phyloP scores from a whole-genome alignment of 352 stramenopile species.

The Phytopythium delawarense region DNA sequence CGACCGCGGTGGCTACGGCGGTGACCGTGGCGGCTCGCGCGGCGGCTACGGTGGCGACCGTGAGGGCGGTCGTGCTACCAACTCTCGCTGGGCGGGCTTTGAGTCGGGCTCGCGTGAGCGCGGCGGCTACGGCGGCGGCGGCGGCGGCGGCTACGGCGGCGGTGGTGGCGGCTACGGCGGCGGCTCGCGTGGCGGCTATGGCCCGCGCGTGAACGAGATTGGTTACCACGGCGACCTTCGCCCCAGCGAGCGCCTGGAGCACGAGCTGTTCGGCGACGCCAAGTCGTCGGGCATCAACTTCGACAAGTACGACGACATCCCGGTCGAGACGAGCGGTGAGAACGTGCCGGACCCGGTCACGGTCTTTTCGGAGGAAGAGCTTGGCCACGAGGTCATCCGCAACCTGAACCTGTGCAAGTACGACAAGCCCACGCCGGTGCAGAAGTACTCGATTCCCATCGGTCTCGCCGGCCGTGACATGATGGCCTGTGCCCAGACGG shows the following conservation, averaged over 20 bases:
- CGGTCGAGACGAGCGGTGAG: conserved; percentile 94
- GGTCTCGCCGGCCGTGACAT: conserved; percentile 92
- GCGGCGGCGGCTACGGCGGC: conserved; percentile 18
- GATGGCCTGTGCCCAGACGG: conserved; percentile 99
- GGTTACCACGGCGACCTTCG: conserved; percentile 96
- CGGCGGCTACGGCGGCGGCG: conserved; percentile 24
- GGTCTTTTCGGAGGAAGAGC: conserved; percentile 83
- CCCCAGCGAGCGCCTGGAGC: conserved; percentile 90
- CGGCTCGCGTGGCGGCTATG: conserved; percentile 43
- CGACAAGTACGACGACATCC: conserved; percentile 98
- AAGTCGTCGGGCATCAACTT: conserved; percentile 98
- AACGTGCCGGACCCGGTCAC: conserved; percentile 92
- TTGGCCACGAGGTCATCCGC: conserved; percentile 90
- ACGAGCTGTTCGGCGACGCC: conserved; percentile 90
- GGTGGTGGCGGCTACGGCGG: conserved; percentile 12
- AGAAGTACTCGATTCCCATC: conserved; percentile 99
- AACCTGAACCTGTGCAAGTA: conserved; percentile 95
- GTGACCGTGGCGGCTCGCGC: conserved; percentile 29
- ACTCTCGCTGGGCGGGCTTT: conserved; percentile 54
- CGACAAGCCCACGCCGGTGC: conserved; percentile 96
- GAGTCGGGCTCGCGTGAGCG: conserved; percentile 38
- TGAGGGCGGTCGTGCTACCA: conserved; percentile 24
- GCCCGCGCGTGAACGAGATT: conserved; percentile 88
- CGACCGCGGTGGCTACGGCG: conserved; percentile 10
- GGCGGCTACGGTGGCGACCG: conserved; percentile 23